phyloP scores from a whole-genome alignment of 768 basidiomycete genomes.

The Termitomyces sp. region DNA sequence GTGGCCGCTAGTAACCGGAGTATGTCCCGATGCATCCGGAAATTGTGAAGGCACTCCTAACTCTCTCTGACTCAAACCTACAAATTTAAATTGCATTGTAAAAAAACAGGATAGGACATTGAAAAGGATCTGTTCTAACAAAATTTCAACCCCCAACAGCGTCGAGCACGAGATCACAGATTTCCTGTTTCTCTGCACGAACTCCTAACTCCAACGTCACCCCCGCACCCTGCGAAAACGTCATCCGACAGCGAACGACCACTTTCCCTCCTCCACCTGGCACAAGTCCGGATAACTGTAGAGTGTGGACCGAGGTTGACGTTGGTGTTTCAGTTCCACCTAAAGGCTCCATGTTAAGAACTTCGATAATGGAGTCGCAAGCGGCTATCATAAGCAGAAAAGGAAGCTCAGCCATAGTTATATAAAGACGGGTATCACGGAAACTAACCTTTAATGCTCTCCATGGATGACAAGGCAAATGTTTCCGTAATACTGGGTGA shows the following conservation, averaged over 20 bases:
- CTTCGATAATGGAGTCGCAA: slow-evolving; percentile 92
- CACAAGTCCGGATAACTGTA: slow-evolving; percentile 89
- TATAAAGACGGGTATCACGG: slow-evolving; percentile 2
- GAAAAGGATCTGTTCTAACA: neutral
- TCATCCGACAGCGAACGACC: slow-evolving; percentile 92
- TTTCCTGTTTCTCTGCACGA: slow-evolving; percentile 85
- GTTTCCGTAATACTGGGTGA: slow-evolving; percentile 86
- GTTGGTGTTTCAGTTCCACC: slow-evolving; percentile 85
- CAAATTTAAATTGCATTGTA: slow-evolving; percentile 1
- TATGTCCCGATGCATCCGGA: neutral
- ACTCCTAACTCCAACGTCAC: slow-evolving; percentile 91
- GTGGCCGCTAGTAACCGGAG: slow-evolving; percentile 5
- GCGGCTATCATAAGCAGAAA: slow-evolving; percentile 55
- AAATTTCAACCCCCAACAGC: slow-evolving; percentile 68
- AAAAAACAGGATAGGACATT: slow-evolving; percentile 6
- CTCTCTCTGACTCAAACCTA: neutral
- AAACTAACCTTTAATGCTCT: slow-evolving; percentile 83
- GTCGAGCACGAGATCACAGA: slow-evolving; percentile 81
- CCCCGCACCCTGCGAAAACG: slow-evolving; percentile 81
- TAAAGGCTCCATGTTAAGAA: slow-evolving; percentile 94
- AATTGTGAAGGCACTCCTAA: no score
- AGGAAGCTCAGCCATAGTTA: slow-evolving; percentile 8
- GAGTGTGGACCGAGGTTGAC: slow-evolving; percentile 85
- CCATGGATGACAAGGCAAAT: slow-evolving; percentile 87
- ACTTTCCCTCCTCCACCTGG: slow-evolving; percentile 95